Base-by-base conservation (phyloP, 345 rosid species). In the Anacardium occidentale region DNA sequence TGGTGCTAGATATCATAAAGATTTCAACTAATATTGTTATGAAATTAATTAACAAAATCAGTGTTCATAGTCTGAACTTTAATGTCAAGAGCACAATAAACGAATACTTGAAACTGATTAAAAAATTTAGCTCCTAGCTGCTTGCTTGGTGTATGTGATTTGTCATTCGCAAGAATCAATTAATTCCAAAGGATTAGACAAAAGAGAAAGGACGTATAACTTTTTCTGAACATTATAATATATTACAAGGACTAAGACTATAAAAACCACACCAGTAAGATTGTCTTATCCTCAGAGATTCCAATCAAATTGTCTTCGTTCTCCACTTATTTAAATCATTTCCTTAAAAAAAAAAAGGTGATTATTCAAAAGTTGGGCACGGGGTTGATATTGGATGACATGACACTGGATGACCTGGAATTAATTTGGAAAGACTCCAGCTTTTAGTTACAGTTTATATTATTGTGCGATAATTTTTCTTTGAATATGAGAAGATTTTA, bases 391-490 rank as follows among this genome's bases (percentile, higher is more conserved):
- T 70, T 72, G 64, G 73, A 64, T 68, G 83, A 84, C 54, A 73
- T 69, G 83, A 84, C 80, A 84, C 81, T 84, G 11, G 37, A 45
- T 74, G 76, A 72, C 65, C 58, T 57, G 62, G 45, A 52, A 76
- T 71, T 42, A 74, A 26, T 62, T 18, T 2, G 22, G 25, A 17
- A 44, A 10, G n/a, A 54, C 11, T 42, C 42, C 77, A 52, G 25
- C 45, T 26, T 65, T 32, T 32, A 10, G 56, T 47, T 40, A 20
- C n/a, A 68, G 11, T 54, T 54, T 58, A 34, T 51, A 54, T 14
- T 21, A 11, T 48, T n/a, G 18, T 11, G 10, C 10, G 40, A 11
- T 44, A 0, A 24, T 48, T 61, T 21, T 52, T 44, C 9, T 66
- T 75, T 53, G 42, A 66, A 20, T 3, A 62, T 24, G 52, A 53